Percentiles rank a stretch among this genome's conserved stretches.
phyloP scores from a whole-genome alignment of 2,329 filamentous ascomycete genomes.

The Apiospora aurea region DNA sequence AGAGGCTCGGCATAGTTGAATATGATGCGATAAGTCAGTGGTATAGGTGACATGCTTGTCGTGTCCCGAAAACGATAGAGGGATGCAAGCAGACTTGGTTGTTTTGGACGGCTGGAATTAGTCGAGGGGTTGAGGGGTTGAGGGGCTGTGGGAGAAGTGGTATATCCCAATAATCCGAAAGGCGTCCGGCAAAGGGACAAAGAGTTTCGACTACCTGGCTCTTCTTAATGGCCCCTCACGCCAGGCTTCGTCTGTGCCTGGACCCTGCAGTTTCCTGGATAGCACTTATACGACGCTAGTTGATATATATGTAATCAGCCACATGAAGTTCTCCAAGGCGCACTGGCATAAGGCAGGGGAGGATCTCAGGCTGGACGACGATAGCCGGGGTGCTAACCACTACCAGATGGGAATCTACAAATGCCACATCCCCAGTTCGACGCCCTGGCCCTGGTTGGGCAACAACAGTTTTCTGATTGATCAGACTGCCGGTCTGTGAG shows the following conservation, averaged over 20 bases:
- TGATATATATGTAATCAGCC: not conserved
- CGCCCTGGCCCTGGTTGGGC: not conserved
- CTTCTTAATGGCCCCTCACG: not conserved
- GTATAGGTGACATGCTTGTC: slow-evolving; percentile 31
- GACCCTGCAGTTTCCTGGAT: not conserved
- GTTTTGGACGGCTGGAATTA: not conserved
- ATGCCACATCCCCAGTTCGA: not conserved
- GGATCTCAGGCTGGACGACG: not conserved
- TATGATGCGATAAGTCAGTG: slow-evolving; percentile 31
- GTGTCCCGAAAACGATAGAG: not conserved
- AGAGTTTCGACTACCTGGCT: not conserved
- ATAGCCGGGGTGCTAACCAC: not conserved
- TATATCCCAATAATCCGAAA: not conserved
- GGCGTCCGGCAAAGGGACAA: not conserved
- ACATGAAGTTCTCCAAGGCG: not conserved
- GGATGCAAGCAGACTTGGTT: not conserved
- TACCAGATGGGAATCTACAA: not conserved
- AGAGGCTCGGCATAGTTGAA: slow-evolving; percentile 34
- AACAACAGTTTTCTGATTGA: not conserved
- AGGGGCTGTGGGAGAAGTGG: not conserved
- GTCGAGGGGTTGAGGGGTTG: not conserved
- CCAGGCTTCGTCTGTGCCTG: not conserved
- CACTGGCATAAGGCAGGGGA: not conserved
- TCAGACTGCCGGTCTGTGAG: not conserved
- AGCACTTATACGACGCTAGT: not conserved